Conservation (phyloP, 2,329 filamentous ascomycete species). For the Talaromyces sp. region DNA sequence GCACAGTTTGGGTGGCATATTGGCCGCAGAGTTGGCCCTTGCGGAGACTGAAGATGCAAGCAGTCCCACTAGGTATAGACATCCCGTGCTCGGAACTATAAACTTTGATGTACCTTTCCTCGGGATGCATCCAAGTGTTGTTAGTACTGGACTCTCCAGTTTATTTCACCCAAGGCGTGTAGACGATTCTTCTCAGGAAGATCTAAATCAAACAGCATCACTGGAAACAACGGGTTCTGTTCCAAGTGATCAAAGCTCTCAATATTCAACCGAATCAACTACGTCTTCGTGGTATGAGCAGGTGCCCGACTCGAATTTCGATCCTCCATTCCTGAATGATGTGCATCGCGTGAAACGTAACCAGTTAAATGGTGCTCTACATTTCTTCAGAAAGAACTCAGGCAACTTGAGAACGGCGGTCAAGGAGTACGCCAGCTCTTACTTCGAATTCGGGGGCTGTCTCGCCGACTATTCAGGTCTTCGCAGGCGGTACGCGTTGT, state of each 20-base stretch:
- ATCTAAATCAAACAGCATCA: conserved; percentile 12
- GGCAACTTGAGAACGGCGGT: conserved; percentile 66
- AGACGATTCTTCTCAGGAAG: conserved; percentile 15
- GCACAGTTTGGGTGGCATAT: conserved; percentile 83
- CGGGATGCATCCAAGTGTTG: conserved; percentile 81
- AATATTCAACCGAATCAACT: not conserved
- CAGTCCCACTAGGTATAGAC: conserved; percentile 51
- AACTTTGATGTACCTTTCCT: conserved; percentile 83
- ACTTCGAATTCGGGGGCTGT: conserved; percentile 76
- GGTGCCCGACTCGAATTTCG: conserved; percentile 59
- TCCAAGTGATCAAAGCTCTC: not conserved
- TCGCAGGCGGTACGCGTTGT: conserved; percentile 61
- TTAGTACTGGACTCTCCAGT: conserved; percentile 74
- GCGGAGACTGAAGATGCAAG: conserved; percentile 34
- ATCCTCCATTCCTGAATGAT: conserved; percentile 72
- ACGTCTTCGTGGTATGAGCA: conserved; percentile 19
- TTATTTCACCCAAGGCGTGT: conserved; percentile 56
- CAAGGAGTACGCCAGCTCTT: conserved; percentile 68
- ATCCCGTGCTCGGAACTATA: conserved; percentile 73
- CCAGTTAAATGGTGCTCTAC: conserved; percentile 56
- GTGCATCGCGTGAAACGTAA: conserved; percentile 63
- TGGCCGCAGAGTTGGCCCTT: conserved; percentile 73
- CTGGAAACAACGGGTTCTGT: not conserved
- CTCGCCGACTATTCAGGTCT: conserved; percentile 71
- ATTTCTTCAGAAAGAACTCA: conserved; percentile 78